Evolutionary conservation across 805 yeast genomes (phyloP), one percentile per base, ranked within the genome.

Genomic region (Ascoidea rubescens): DNA sequence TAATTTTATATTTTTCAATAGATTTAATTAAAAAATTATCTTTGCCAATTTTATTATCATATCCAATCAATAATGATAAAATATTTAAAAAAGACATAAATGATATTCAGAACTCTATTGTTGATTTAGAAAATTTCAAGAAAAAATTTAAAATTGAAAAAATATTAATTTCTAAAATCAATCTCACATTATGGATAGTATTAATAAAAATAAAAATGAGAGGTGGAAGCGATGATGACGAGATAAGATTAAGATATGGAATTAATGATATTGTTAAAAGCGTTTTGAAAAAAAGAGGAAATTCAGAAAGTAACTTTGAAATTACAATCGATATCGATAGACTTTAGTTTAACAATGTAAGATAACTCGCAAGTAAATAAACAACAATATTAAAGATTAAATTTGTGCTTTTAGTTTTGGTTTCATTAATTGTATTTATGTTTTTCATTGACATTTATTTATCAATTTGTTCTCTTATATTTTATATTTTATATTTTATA

Each of bases 141-240:
- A 63, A 72, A 2, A 64, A 68, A 5, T 82, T 80, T 59, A 60
- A 62, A 5, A 61, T 84, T 14, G 70, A 73, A 12, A 59, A 69
- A 47, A 52, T 84, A 6, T 68, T 77, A 50, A 67, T 85, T 5
- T 73, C 84, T 3, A 79, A 82, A 57, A 81, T 83, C 45, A 84
- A 81, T 61, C 78, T 79, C 60, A 74, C 73, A 54, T 66, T 82
- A 4, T 79, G 73, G 57, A 71, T 85, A 30, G 77, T 82, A 1
- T 73, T 87, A 3, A 55, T 82, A 16, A 73, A 69, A 52, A 57
- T 85, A 3, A 64, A 63, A 21, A 79, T 85, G 84, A 64, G 68
- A 48, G 90, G 90, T n/a, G 85, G 82, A 1, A 77, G 84, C 4
- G 78, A 78, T 55, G 87, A 83, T 52, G 89, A 84, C 48, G 91